Evolutionary conservation across 2,329 filamentous ascomycete species (phyloP), one percentile per base, ranked within the genome.

Genomic region (Alternaria brassicae): DNA sequence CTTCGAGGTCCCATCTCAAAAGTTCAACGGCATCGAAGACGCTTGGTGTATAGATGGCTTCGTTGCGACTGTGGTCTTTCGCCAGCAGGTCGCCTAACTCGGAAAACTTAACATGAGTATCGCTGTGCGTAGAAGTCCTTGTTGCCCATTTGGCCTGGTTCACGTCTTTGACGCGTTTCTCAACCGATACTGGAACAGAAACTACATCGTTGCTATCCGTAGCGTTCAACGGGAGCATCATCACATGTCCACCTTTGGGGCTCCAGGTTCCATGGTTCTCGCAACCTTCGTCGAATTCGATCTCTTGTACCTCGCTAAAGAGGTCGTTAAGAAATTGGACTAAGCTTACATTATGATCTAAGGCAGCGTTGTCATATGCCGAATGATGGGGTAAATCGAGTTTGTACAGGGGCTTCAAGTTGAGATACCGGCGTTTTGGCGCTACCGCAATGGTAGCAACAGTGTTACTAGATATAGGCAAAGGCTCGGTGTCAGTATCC

Each of bases 41-140:
- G 48, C 81, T 80, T 1, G 86, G 85, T 42, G 86, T 89, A 70
- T 88, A 89, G 12, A 81, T 80, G 53, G 78, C 77, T 76, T 90
- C 88, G 45, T 86, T 81, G 68, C 80, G 75, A 36, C 82, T 83
- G 71, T 89, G 87, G 36, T 84, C 75, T 36, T 84, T 80, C 66
- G 88, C 85, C 72, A 92, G 84, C 63, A 81, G 82, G 32, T 74
- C 74, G 36, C 83, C 80, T 72, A 92, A 90, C 74, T 92, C 89
- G 0, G 78, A 79, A 85, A 88, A 91, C 12, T 8, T 85, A 83
- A 68, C 53, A 34, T 70, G 23, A 69, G 69, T 37, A 76, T 78
- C 17, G 80, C 77, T 6, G 72, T 92, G 90, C 40, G 85, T 77
- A 15, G 69, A 73, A 19, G 62, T 83, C 56, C 90, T 83, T 39